A percentile compares a stretch with the other conserved stretches of the same genome.
phyloP scores from a whole-genome alignment of 305 asterid genomes.

The Lippia alba region DNA sequence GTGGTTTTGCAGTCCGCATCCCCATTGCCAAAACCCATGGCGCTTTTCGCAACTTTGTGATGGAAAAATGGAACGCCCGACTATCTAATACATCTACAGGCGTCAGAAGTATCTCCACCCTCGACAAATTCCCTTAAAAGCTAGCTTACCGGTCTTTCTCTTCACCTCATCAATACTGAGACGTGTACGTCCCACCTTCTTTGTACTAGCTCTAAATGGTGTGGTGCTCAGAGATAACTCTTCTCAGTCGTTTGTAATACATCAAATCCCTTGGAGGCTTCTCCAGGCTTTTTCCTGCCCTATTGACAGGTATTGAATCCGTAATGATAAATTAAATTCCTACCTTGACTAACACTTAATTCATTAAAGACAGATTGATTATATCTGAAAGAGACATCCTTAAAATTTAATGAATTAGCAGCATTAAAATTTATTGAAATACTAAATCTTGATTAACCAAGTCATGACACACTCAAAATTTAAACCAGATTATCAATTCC shows the following conservation, averaged over 20 bases:
- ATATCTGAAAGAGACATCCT: no score
- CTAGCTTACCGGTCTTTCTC: conserved; percentile 73
- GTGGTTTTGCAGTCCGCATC: conserved; percentile 59
- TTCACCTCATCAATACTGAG: conserved; percentile 79
- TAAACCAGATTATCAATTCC: no score
- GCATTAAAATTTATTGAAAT: no score
- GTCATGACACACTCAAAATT: no score
- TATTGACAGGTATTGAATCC: no score
- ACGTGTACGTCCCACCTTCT: conserved; percentile 86
- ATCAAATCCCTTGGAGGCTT: conserved; percentile 71
- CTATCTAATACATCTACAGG: conserved; percentile 80
- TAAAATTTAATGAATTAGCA: no score
- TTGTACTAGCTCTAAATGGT: conserved; percentile 89
- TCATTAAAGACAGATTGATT: no score
- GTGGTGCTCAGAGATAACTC: conserved; percentile 90
- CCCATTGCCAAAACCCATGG: conserved; percentile 79
- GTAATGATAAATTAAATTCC: no score
- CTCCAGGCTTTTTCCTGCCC: conserved; percentile 68
- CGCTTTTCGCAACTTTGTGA: conserved; percentile 89
- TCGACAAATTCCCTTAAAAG: conserved; percentile 76
- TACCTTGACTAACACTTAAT: no score
- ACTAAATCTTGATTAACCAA: no score
- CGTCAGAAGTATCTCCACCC: conserved; percentile 80
- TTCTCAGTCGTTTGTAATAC: conserved; percentile 80
- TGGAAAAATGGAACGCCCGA: conserved; percentile 82